Evolutionary conservation across 2,329 filamentous ascomycete genomes (phyloP).

Genomic region (Geosmithia flava): DNA sequence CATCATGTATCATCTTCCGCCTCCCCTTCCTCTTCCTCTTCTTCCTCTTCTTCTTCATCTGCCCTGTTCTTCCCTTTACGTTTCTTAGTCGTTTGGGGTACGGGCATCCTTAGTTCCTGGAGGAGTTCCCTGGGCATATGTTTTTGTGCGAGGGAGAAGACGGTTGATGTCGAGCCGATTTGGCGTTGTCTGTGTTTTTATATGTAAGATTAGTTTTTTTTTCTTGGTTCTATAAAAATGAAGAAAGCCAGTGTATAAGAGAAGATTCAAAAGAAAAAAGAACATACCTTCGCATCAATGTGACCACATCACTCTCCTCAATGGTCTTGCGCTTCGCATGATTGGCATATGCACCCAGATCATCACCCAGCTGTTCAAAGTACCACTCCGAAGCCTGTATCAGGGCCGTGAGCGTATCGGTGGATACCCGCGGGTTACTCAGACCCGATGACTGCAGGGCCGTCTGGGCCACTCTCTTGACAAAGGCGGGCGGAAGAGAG

Average conservation of each 20-base stretch:
- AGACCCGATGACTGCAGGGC: constrained; percentile 56
- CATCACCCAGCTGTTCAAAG: constrained; percentile 76
- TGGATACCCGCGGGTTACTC: constrained; percentile 55
- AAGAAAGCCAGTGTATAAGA: constrained; percentile 7
- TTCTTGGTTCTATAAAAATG: too few relatives aligned
- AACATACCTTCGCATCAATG: constrained; percentile 50
- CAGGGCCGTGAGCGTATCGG: constrained; percentile 63
- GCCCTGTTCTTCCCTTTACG: constrained; percentile 20
- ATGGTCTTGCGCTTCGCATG: constrained; percentile 78
- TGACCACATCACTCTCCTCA: constrained; percentile 71
- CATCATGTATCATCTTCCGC: constrained; percentile 19
- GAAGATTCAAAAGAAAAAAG: constrained; percentile 4
- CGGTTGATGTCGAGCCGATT: constrained; percentile 56
- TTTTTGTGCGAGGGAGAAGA: constrained; percentile 76
- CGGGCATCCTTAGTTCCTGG: constrained; percentile 66
- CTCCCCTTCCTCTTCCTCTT: constrained; percentile 17
- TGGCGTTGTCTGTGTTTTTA: constrained; percentile 56
- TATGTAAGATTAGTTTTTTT: not conserved
- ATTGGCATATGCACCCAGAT: constrained; percentile 65
- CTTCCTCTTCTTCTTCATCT: constrained; percentile 18
- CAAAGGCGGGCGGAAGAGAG: constrained; percentile 57
- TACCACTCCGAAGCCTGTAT: constrained; percentile 81
- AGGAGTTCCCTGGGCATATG: constrained; percentile 72
- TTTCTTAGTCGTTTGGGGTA: constrained; percentile 37
- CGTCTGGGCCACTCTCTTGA: constrained; percentile 61